Base-by-base conservation (phyloP, 768 basidiomycete genomes). In the Psilocybe subaeruginosa region DNA sequence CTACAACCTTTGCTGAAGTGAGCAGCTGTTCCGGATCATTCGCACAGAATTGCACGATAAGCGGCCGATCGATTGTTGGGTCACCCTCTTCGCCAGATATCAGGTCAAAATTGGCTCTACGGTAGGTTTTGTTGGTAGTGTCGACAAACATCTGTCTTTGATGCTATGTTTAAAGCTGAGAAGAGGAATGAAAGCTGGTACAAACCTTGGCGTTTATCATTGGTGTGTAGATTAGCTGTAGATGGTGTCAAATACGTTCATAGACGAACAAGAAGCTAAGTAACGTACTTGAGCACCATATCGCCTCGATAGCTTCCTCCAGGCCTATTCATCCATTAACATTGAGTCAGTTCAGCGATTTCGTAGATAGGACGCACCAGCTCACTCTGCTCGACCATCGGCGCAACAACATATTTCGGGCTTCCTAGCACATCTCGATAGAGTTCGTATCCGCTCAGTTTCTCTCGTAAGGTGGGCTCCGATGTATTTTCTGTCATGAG, bases 381-480 rank as follows among this genome's bases (percentile, higher is more conserved):
- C 74, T 98, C 97, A 70, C 91, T 93, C 78, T 97, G 95, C 73
- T 99, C 97, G 0, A 99, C 97, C 97, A 99, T 99, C 16, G 97
- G 97, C 8, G 94, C 97, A 16, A 98, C 93, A 43, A 99, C 84
- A 69, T 85, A 90, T 74, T 91, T 95, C 8, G 97, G 93, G 68
- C 88, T 89, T 7, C 92, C 90, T 27, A 98, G 80, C 0, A 93
- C 84, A 58, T 87, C 77, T 27, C 78, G 78, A 69, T 95, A 97
- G 67, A 97, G 92, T 3, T 94, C 89, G 68, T 95, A 95, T 2
- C 95, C 95, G 9, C 72, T 75, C 9, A 89, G 76, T 71, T 90
- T 92, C 54, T 57, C 61, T 12, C 57, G 56, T 19, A 52, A 45
- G 9, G 59, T n/a, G 23, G 46, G 31, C 12, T 5, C 56, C 16